Evolutionary conservation across 306 rosid genomes (phyloP), one percentile per base, ranked within the genome.

Genomic region (Fragaria nilgerrensis): DNA sequence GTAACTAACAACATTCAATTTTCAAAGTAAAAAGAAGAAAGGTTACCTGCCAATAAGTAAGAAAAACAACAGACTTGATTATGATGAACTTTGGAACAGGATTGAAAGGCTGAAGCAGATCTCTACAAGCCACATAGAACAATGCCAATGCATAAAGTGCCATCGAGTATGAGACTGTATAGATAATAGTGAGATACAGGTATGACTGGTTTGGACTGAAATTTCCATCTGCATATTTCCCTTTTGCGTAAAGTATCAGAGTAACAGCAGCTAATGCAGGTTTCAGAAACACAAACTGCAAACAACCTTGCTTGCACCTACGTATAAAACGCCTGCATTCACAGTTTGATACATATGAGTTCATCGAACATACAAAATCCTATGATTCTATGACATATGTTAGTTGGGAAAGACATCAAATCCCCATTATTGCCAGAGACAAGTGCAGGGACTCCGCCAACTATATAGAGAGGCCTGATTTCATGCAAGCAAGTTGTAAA

Each of bases 11-110:
- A 70, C 58, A 71, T 34, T 58, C 70, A 80, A 15, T 29, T 63
- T 63, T 7, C 41, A 68, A 70, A 29, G 14, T 29, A 62, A 77
- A 55, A 78, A 22, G 43, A 78, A 22, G 43, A 53, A 17, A 4
- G 5, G 71, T 73, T 80, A 92, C 98, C 98, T 94, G 98, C 98
- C 98, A 94, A 86, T 94, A 94, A 78, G 98, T 94, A 92, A 92
- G 88, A 90, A 94, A 94, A 65, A 94, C 98, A 13, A 94, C 98
- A 41, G 98, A 94, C 78, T 94, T 94, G 75, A 94, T 94, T 53
- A 94, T 89, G 73, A 94, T 83, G 70, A 94, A 94, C 90, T 94
- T 94, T 11, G 98, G 98, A 47, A 94, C 97, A 52, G 97, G 98
- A 82, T 94, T 94, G 83, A 94, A 94, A 65, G 98, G 98, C 86